Base-by-base conservation (phyloP, 371 early-diverging fungal species). In the Lichtheimia corymbifera region DNA sequence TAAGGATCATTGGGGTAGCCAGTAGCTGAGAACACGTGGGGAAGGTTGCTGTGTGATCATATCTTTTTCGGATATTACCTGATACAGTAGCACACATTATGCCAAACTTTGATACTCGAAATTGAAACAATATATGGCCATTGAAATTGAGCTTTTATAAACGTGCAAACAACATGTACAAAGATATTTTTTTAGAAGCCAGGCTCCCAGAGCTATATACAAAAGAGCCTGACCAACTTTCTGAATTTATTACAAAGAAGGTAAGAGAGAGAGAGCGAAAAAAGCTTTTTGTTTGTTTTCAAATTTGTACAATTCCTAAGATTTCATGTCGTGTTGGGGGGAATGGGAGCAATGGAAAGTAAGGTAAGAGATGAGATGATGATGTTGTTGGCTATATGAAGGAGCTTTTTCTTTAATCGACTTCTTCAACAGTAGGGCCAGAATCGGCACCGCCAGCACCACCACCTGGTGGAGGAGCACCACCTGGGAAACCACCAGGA, bases 371-470 rank as follows among this genome's bases (percentile, higher is more conserved):
- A 35, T 35, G 35, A 35, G 7, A 28, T 28, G 35, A 35, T 35
- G 35, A 11, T 35, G 35, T 9, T 11, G 9, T 28, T 4, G 28
- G 7, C 28, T 28, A 35, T 35, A 15, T 22, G 15, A 22, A 24
- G 27, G 27, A 54, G 17, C 13, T 7, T 7, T 18, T 30, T 17
- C 18, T 73, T 82, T 83, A 79, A 70, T 91, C 87, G 80, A 92
- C 88, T 79, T 91, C 88, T 84, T 91, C 94, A 53, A 93, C 88
- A 62, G 91, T 91, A 61, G 90, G 91, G 58, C 90, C 93, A 69
- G 72, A 64, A 61, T 77, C 57, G 50, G 61, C 76, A 59, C 73
- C 95, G 89, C 66, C 91, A 88, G 65, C 55, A 15, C 55, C 47
- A 87, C 90, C 70, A 91, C 93, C 65, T 88, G 77, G 61, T 91